Conservation (phyloP, 768 basidiomycete genomes). For the Psilocybe cubensis region DNA sequence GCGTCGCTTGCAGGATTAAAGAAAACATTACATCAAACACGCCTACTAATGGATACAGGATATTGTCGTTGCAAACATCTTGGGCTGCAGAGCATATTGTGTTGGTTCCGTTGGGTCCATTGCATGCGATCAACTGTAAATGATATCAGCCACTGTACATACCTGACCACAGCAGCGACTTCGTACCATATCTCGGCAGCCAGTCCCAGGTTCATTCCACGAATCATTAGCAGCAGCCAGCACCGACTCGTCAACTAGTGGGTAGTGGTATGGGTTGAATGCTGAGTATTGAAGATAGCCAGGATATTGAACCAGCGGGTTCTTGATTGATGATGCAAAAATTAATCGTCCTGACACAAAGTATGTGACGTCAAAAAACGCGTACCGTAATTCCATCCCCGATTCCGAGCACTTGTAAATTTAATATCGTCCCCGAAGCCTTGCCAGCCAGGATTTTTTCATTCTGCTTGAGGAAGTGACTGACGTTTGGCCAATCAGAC, state of each 20-base stretch:
- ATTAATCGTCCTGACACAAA: no score
- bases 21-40: slow-evolving; percentile 46
- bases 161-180: neutral
- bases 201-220: slow-evolving; percentile 40
- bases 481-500: no score
- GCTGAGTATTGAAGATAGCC: slow-evolving; percentile 59
- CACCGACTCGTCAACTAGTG: slow-evolving; percentile 47
- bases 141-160: neutral
- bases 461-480: slow-evolving; percentile 63
- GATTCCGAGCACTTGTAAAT: slow-evolving; percentile 63
- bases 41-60: slow-evolving; percentile 58
- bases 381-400: slow-evolving; percentile 65
- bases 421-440: slow-evolving; percentile 49
- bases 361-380: no score
- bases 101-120: slow-evolving; percentile 39
- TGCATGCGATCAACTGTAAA: slow-evolving; percentile 54
- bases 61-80: slow-evolving; percentile 56
- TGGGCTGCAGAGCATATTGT: slow-evolving; percentile 60
- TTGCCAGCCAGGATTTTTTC: slow-evolving; percentile 51
- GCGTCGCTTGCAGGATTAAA: neutral
- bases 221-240: slow-evolving; percentile 45
- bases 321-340: no score
- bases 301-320: slow-evolving; percentile 49
- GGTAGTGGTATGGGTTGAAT: slow-evolving; percentile 59
- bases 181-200: slow-evolving; percentile 53